phyloP scores from a whole-genome alignment of 371 early-diverging fungal species.

The Mortierella sp. region DNA sequence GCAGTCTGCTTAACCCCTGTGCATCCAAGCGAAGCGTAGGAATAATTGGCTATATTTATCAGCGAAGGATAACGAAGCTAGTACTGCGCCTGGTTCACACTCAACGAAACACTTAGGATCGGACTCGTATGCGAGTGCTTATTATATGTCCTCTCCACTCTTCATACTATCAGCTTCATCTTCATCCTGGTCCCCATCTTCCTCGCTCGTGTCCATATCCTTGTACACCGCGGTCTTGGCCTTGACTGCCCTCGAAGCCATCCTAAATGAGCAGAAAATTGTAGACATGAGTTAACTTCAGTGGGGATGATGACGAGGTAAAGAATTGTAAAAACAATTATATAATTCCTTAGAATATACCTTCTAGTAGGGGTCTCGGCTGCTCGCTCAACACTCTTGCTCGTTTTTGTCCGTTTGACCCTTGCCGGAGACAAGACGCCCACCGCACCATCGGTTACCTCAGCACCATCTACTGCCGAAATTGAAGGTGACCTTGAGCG shows the following conservation, averaged over 20 bases:
- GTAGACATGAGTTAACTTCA: too few relatives aligned
- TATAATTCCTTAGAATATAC: too few relatives aligned
- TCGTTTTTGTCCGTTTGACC: slow-evolving; percentile 33
- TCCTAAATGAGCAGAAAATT: slow-evolving; percentile 13
- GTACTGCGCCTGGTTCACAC: too few relatives aligned
- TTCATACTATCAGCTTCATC: slow-evolving; percentile 5
- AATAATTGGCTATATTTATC: too few relatives aligned
- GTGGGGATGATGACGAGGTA: too few relatives aligned
- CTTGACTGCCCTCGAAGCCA: slow-evolving; percentile 51
- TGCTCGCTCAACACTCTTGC: slow-evolving; percentile 14
- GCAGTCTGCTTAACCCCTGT: too few relatives aligned
- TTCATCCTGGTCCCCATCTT: slow-evolving; percentile 17
- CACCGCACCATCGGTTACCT: neutral
- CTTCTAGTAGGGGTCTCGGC: slow-evolving; percentile 34
- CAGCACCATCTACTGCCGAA: slow-evolving; percentile 7
- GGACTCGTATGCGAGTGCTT: neutral
- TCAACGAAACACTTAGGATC: too few relatives aligned
- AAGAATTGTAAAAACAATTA: too few relatives aligned
- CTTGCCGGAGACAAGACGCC: slow-evolving; percentile 1
- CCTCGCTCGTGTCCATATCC: slow-evolving; percentile 26
- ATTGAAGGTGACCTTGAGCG: slow-evolving; percentile 40
- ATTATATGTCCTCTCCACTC: neutral
- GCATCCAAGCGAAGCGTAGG: too few relatives aligned
- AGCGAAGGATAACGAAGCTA: too few relatives aligned
- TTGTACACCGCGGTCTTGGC: slow-evolving; percentile 30